Conservation (phyloP, 2,329 filamentous ascomycete genomes). For the Penicillium sp. region DNA sequence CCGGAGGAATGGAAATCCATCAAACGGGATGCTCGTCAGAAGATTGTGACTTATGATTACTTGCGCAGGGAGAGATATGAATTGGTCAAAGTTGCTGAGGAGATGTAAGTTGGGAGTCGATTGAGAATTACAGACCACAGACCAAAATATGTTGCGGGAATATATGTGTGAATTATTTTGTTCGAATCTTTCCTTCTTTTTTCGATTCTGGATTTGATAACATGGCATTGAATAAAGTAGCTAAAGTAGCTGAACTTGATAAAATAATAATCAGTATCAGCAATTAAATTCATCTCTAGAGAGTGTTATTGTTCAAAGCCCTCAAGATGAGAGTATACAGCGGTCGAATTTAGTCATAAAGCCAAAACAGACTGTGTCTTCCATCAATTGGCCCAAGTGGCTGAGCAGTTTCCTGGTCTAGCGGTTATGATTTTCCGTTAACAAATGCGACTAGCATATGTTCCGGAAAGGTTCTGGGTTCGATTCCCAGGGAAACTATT, state of each 20-base stretch:
- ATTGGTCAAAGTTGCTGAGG: neutral
- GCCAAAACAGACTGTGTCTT: neutral
- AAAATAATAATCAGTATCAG: neutral
- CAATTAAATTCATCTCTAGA: neutral
- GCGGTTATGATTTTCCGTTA: constrained; percentile 11
- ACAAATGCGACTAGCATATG: neutral
- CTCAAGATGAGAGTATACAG: neutral
- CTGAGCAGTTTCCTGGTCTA: constrained; percentile 10
- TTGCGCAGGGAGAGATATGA: neutral
- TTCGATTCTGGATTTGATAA: neutral
- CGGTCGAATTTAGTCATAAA: too few relatives aligned
- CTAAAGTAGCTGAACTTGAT: neutral
- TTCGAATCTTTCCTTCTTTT: neutral
- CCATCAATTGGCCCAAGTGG: neutral
- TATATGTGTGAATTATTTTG: neutral
- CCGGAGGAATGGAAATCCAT: constrained; percentile 16
- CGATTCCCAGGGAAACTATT: constrained; percentile 12
- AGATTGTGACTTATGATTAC: constrained; percentile 1
- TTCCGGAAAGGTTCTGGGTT: constrained; percentile 8
- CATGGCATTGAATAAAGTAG: neutral
- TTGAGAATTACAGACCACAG: too few relatives aligned
- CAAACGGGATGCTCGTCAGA: neutral
- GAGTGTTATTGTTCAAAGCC: neutral
- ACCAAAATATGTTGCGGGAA: neutral
- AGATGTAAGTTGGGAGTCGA: neutral